Conservation (phyloP, 345 rosid species). For the Excoecaria agallocha region DNA sequence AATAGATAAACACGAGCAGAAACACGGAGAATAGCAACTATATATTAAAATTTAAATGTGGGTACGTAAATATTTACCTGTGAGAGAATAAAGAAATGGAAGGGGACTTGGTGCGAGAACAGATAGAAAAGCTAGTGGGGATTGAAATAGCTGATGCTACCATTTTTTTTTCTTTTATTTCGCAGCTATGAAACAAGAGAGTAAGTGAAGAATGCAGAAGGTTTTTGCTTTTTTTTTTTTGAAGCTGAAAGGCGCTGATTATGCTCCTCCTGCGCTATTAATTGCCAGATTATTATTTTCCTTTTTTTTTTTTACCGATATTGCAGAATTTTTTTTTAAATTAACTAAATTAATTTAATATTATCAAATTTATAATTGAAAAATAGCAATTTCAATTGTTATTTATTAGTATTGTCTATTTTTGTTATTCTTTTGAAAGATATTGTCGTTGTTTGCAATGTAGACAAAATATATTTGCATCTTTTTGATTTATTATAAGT, state of each 20-base stretch:
- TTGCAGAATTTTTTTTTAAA: too few species aligned
- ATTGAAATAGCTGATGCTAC: conserved; percentile 48
- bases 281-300: too few species aligned
- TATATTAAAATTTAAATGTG: neutral
- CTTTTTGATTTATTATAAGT: too few species aligned
- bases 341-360: too few species aligned
- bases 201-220: neutral
- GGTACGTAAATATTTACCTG: conserved; percentile 29
- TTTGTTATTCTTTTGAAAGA: too few species aligned
- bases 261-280: neutral
- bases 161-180: too few species aligned
- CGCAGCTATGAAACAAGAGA: neutral
- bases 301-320: too few species aligned
- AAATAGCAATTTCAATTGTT: too few species aligned
- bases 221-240: neutral
- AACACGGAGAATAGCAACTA: neutral
- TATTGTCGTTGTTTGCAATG: too few species aligned
- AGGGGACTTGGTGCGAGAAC: conserved; percentile 29
- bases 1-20: neutral
- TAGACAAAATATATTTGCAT: too few species aligned
- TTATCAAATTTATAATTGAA: too few species aligned
- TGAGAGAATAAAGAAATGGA: conserved; percentile 25
- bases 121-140: conserved; percentile 30
- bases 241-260: neutral
- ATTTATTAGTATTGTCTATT: too few species aligned